Conservation (phyloP, 345 rosid genomes). For the Brassica cretica region DNA sequence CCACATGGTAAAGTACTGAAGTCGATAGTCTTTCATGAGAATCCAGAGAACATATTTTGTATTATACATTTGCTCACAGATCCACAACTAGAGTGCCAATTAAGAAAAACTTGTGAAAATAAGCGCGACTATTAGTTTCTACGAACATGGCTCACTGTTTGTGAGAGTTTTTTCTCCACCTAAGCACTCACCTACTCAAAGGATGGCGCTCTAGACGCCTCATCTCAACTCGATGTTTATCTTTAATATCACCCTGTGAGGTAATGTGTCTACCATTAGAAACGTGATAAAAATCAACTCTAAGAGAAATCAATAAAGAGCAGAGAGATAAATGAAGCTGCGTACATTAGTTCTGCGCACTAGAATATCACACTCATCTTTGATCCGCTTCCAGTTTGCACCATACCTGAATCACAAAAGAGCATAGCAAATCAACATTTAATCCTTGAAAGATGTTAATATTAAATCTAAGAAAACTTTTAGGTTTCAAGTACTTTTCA, state of each 20-base stretch:
- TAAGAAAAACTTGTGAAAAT: too few relatives aligned
- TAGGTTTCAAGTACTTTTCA: constrained; percentile 32
- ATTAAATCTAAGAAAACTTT: constrained; percentile 6
- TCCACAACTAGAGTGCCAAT: background rate
- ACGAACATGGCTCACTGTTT: too few relatives aligned
- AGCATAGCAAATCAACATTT: constrained; percentile 9
- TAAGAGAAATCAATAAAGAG: background rate
- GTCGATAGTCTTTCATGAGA: background rate
- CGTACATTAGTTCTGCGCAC: constrained; percentile 40
- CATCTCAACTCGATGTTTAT: constrained; percentile 39
- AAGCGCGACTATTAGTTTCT: too few relatives aligned
- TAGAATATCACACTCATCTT: constrained; percentile 28
- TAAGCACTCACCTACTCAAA: constrained; percentile 30
- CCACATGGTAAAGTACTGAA: background rate
- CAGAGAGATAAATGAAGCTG: constrained; percentile 18
- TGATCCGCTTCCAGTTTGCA: constrained; percentile 38
- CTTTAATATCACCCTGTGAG: constrained; percentile 37
- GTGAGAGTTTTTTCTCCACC: too few relatives aligned
- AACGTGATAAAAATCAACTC: background rate
- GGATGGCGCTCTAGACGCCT: constrained; percentile 26
- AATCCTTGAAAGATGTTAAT: constrained; percentile 17
- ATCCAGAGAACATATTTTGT: background rate
- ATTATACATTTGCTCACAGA: background rate
- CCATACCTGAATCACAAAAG: constrained; percentile 35
- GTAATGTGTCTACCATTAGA: constrained; percentile 17